A percentile compares a stretch with the other conserved stretches of the same genome.
Evolutionary conservation across 306 rosid species (phyloP).

Genomic region (Citrullus colocynthis): DNA sequence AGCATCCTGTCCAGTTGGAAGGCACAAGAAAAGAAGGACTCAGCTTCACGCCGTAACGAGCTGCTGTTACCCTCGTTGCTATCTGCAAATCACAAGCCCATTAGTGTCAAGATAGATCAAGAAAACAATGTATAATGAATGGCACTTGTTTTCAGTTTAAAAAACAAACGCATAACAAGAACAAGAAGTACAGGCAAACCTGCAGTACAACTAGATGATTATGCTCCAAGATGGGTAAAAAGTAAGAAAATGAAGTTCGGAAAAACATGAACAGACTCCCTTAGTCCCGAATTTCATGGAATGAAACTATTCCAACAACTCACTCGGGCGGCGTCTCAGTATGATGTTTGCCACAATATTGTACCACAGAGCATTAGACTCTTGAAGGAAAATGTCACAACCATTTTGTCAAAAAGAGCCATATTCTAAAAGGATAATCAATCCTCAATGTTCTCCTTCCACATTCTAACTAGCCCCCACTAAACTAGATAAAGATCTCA

Average conservation of each 20-base stretch:
- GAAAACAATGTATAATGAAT: background rate
- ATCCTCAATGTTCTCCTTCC: background rate
- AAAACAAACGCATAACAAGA: background rate
- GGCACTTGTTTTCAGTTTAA: background rate
- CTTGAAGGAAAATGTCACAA: background rate
- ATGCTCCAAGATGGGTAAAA: background rate
- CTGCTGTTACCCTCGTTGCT: slow-evolving; percentile 84
- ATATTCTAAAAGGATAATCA: background rate
- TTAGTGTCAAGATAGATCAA: background rate
- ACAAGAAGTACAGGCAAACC: background rate
- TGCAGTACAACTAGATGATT: background rate
- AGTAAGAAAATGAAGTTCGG: background rate
- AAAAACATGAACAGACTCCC: background rate
- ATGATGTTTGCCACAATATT: background rate
- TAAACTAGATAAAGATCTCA: background rate
- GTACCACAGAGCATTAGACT: background rate
- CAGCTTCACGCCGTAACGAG: slow-evolving; percentile 68
- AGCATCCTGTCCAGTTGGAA: slow-evolving; percentile 87
- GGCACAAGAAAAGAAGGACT: slow-evolving; percentile 94
- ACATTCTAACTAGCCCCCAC: background rate
- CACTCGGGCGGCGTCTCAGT: background rate
- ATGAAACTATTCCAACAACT: background rate
- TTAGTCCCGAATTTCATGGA: background rate
- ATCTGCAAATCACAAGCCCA: slow-evolving; percentile 28
- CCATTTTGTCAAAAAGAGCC: background rate